Percentiles rank a stretch among this genome's conserved stretches.
Conservation (phyloP, 345 rosid genomes). For the Aquilaria malaccensis region DNA sequence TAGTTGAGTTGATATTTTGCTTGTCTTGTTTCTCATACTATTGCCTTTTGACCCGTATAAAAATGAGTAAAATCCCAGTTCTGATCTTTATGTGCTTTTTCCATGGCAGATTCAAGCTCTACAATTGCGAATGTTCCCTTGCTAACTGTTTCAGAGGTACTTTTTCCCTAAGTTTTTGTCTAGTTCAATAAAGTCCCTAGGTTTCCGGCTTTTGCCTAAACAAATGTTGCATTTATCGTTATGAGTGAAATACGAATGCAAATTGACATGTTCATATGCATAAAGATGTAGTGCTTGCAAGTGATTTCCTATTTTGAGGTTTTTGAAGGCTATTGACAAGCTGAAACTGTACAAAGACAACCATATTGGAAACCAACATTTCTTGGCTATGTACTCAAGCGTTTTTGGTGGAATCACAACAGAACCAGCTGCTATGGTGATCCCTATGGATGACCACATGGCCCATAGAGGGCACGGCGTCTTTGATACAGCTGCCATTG, state of each 20-base stretch:
- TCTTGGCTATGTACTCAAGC: constrained; percentile 85
- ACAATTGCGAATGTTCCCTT: constrained; percentile 45
- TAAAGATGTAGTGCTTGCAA: neutral
- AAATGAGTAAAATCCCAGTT: neutral
- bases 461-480: constrained; percentile 95
- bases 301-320: neutral
- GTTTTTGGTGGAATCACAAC: constrained; percentile 71
- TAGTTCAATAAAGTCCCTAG: neutral
- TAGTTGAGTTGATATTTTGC: constrained; percentile 7
- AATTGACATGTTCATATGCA: neutral
- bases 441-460: constrained; percentile 94
- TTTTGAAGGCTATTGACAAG: constrained; percentile 52
- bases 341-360: constrained; percentile 37
- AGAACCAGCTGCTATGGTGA: constrained; percentile 74
- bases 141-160: constrained; percentile 56
- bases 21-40: neutral
- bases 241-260: neutral
- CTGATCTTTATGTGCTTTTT: neutral
- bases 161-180: constrained; percentile 5
- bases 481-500: constrained; percentile 81
- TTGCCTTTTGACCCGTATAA: neutral
- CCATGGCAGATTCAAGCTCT: constrained; percentile 29
- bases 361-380: constrained; percentile 46
- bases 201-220: neutral
- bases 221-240: neutral